Evolutionary conservation across 371 early-diverging fungal species (phyloP).

Genomic region (Choanephora cucurbitarum): DNA sequence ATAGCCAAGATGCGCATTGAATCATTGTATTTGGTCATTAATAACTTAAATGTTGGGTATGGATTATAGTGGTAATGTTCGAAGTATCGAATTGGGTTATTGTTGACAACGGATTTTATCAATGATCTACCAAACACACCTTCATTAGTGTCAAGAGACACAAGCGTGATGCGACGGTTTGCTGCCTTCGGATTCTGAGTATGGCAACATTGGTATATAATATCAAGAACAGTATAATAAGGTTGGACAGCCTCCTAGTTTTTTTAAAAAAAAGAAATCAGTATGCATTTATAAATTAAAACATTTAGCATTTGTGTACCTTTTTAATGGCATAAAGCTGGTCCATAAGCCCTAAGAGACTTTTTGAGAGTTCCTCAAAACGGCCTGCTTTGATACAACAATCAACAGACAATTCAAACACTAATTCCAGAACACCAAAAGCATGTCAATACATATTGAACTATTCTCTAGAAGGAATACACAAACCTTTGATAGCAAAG

Average conservation of each 20-base stretch:
- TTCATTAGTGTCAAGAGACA: conserved; percentile 14
- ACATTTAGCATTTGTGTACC: background rate
- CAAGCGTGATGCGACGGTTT: background rate
- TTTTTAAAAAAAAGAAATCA: no score
- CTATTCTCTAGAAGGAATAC: background rate
- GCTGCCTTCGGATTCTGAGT: conserved; percentile 1
- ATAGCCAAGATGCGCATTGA: conserved; percentile 14
- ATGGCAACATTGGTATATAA: conserved; percentile 14
- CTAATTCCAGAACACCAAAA: conserved; percentile 1
- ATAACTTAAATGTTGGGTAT: conserved; percentile 8
- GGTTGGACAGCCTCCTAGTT: conserved; percentile 1
- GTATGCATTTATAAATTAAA: background rate
- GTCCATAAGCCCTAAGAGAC: conserved; percentile 13
- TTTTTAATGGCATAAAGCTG: conserved; percentile 11
- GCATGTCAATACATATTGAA: background rate
- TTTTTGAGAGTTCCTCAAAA: conserved; percentile 21
- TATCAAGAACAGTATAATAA: conserved; percentile 13
- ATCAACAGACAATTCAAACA: conserved; percentile 20
- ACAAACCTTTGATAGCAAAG: conserved; percentile 23
- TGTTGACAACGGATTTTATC: background rate
- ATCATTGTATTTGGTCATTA: conserved; percentile 14
- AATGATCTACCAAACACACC: conserved; percentile 14
- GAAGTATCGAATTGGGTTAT: conserved; percentile 18
- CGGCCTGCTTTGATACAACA: conserved; percentile 18
- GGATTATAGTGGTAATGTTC: conserved; percentile 19